Percentiles rank a stretch among this genome's conserved stretches.
Evolutionary conservation across 2,329 filamentous ascomycete species (phyloP).

Genomic region (Colletotrichum magnum): DNA sequence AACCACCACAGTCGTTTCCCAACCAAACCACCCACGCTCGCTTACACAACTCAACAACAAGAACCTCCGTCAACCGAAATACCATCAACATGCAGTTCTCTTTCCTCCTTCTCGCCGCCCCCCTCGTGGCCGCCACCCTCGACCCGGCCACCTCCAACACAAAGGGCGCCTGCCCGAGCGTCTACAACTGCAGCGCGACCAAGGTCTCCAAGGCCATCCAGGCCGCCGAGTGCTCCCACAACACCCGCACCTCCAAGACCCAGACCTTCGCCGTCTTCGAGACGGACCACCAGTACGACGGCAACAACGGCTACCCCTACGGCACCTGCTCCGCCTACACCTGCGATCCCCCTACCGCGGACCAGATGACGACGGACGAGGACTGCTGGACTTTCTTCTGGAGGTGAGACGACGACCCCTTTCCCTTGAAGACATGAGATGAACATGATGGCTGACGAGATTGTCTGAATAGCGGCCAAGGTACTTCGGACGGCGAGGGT

Average conservation of each 20-base stretch:
- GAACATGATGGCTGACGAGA: background rate
- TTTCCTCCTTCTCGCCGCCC: conserved; percentile 27
- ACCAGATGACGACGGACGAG: conserved; percentile 28
- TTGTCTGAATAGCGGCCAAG: conserved; percentile 5
- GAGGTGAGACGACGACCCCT: conserved; percentile 24
- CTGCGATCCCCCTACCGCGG: conserved; percentile 17
- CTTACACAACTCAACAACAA: background rate
- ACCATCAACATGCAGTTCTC: conserved; percentile 17
- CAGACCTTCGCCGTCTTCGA: conserved; percentile 39
- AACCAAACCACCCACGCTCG: background rate
- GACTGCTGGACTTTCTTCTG: conserved; percentile 40
- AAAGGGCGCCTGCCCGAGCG: conserved; percentile 34
- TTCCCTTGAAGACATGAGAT: background rate
- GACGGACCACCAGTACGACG: conserved; percentile 36
- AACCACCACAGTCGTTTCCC: background rate
- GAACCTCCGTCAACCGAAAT: background rate
- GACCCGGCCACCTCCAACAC: conserved; percentile 38
- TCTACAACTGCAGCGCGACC: conserved; percentile 34
- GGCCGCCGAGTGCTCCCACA: conserved; percentile 40
- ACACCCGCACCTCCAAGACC: conserved; percentile 35
- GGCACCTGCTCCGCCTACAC: conserved; percentile 38
- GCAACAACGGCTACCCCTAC: conserved; percentile 31
- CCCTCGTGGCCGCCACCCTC: conserved; percentile 35
- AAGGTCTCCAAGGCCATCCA: conserved; percentile 40
- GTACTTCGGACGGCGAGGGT: conserved; percentile 16